These are phyloP conservation scores for Penicillium janthinellum DNA, from an alignment of 2,329 filamentous ascomycete species.

Conservation along the genomic window DNA sequence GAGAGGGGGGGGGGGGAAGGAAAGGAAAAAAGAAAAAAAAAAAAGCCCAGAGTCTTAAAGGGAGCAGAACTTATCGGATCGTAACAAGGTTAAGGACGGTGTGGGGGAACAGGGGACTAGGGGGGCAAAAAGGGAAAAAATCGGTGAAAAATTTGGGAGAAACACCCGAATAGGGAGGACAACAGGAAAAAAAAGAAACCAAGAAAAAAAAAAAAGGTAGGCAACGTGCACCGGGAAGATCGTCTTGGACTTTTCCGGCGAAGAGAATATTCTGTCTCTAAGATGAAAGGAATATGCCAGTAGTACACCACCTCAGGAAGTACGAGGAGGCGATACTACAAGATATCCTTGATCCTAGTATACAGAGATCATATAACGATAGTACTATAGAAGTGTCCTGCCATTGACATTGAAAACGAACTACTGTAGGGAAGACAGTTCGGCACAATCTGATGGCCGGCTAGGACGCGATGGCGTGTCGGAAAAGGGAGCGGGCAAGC, in stretches of 20 bases:
- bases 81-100: conserved; percentile 14
- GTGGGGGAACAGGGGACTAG: conserved; percentile 14
- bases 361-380: conserved; percentile 6
- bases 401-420: background rate
- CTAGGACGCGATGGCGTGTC: background rate
- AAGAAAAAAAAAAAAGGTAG: conserved; percentile 4
- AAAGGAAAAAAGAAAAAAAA: conserved; percentile 19
- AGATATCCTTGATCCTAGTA: background rate
- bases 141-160: conserved; percentile 17
- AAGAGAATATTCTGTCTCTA: background rate
- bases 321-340: background rate
- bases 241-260: conserved; percentile 1
- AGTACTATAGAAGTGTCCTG: background rate
- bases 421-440: background rate
- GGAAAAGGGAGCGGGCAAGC: background rate
- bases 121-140: conserved; percentile 29
- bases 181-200: conserved; percentile 8
- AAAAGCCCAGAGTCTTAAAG: conserved; percentile 15
- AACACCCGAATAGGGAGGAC: conserved; percentile 16
- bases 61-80: conserved; percentile 12
- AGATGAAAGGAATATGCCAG: background rate
- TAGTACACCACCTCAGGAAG: no score
- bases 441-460: background rate
- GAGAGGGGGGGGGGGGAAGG: conserved; percentile 21
- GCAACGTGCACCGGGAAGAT: conserved; percentile 18